Percentiles rank a stretch among this genome's conserved stretches.
phyloP scores from a whole-genome alignment of 805 yeast genomes.

The Pichia thaimueangensis region DNA sequence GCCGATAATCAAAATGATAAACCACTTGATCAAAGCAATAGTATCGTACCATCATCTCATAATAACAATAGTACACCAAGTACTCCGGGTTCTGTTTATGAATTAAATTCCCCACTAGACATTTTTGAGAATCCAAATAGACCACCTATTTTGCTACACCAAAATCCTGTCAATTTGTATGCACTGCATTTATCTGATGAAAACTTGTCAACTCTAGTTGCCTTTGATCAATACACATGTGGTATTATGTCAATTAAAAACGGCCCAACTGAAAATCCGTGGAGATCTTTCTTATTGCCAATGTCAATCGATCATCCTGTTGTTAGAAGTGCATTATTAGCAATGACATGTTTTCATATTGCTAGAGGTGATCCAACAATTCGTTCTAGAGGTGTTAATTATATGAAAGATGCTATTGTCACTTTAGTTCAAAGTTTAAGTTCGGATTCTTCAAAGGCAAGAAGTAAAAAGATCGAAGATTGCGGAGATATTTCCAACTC shows the following conservation, averaged over 20 bases:
- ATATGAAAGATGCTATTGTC: conserved; percentile 55
- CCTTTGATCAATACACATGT: conserved; percentile 42
- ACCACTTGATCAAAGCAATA: not conserved
- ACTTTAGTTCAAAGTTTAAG: conserved; percentile 54
- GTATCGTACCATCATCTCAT: not conserved
- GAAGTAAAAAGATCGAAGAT: not conserved
- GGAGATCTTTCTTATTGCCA: conserved; percentile 55
- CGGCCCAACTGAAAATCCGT: conserved; percentile 62
- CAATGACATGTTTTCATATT: conserved; percentile 61
- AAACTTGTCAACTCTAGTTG: conserved; percentile 25
- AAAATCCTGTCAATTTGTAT: conserved; percentile 5
- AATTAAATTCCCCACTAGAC: conserved; percentile 1
- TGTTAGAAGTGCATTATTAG: conserved; percentile 54
- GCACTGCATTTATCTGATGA: conserved; percentile 27
- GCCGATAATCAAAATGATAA: not conserved
- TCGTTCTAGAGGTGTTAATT: conserved; percentile 44
- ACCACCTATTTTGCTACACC: conserved; percentile 14
- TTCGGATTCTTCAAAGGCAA: not conserved
- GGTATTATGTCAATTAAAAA: conserved; percentile 57
- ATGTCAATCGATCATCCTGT: conserved; percentile 50
- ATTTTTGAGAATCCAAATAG: conserved; percentile 1
- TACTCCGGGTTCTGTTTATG: conserved; percentile 3
- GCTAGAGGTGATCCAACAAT: conserved; percentile 39
- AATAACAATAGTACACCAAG: not conserved
- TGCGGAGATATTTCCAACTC: not conserved